Percentiles rank a stretch among this genome's conserved stretches.
These are phyloP conservation scores for Chalara sp. DNA, from an alignment of 2,329 filamentous ascomycete species.

Conservation along the genomic window DNA sequence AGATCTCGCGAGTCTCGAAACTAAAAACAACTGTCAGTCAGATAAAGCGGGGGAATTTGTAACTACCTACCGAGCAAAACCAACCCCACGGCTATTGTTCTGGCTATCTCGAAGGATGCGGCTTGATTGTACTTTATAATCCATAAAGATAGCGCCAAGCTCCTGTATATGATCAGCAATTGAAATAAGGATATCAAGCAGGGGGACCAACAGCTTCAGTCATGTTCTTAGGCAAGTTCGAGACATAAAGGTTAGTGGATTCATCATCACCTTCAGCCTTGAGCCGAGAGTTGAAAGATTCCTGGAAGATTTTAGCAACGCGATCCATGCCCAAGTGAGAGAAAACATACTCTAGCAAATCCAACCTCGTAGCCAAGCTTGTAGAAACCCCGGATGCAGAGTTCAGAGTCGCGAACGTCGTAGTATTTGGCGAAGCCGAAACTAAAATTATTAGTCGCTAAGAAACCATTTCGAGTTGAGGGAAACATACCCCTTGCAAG, in stretches of 20 bases:
- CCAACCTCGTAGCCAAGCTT: slow-evolving; percentile 94
- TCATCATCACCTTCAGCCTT: slow-evolving; percentile 87
- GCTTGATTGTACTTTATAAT: slow-evolving; percentile 81
- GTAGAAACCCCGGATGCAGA: slow-evolving; percentile 93
- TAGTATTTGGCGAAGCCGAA: slow-evolving; percentile 97
- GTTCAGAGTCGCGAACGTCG: slow-evolving; percentile 81
- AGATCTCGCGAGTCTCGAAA: slow-evolving; percentile 83
- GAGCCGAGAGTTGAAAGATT: slow-evolving; percentile 96
- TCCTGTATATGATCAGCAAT: slow-evolving; percentile 41
- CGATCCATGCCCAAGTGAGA: slow-evolving; percentile 4
- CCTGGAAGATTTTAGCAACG: slow-evolving; percentile 43
- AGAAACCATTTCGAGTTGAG: not conserved
- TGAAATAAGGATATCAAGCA: not conserved
- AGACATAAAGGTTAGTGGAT: slow-evolving; percentile 97
- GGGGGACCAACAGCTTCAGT: slow-evolving; percentile 69
- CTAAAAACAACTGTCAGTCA: slow-evolving; percentile 38
- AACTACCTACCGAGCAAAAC: slow-evolving; percentile 77
- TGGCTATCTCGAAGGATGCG: slow-evolving; percentile 90
- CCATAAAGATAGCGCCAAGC: slow-evolving; percentile 70
- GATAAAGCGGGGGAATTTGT: slow-evolving; percentile 1
- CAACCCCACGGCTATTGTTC: slow-evolving; percentile 92
- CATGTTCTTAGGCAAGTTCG: slow-evolving; percentile 87
- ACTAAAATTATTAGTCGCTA: slow-evolving; percentile 38
- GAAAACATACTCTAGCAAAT: slow-evolving; percentile 71
- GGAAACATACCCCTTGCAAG: slow-evolving; percentile 81